Percentiles rank a stretch among this genome's conserved stretches.
Conservation (phyloP, 2,329 filamentous ascomycete species). For the Fusarium aywerte region DNA sequence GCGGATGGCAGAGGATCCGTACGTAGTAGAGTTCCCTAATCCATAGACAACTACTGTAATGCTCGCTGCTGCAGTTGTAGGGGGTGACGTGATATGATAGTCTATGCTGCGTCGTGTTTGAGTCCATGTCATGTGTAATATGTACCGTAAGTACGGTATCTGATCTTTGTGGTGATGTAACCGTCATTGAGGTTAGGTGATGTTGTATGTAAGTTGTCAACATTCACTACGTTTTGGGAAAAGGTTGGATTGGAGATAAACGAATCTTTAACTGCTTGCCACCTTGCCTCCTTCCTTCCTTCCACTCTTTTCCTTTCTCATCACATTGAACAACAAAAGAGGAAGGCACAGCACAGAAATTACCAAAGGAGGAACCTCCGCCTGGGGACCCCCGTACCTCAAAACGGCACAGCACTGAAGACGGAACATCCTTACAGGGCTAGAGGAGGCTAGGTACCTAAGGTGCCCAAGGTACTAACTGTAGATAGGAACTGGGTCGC, state of each 20-base stretch:
- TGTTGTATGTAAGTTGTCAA: neutral
- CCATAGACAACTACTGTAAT: too few relatives aligned
- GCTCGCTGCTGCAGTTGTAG: neutral
- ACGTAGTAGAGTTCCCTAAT: neutral
- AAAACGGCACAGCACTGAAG: constrained; percentile 1
- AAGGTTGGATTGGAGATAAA: constrained; percentile 30
- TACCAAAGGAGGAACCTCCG: constrained; percentile 23
- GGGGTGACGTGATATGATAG: constrained; percentile 26
- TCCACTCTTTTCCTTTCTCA: neutral
- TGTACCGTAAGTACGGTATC: neutral
- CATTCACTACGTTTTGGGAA: neutral
- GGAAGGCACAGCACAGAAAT: neutral
- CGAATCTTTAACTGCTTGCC: constrained; percentile 12
- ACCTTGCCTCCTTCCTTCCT: constrained; percentile 14
- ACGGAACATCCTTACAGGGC: constrained; percentile 23
- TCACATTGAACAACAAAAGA: neutral
- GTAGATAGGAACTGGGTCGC: too few relatives aligned
- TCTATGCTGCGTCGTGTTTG: constrained; percentile 29
- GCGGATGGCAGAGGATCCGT: too few relatives aligned
- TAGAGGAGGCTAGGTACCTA: neutral
- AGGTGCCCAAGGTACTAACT: too few relatives aligned
- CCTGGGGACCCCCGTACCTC: neutral
- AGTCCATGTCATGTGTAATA: constrained; percentile 24
- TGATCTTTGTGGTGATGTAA: constrained; percentile 1
- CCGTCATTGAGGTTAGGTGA: neutral